A percentile compares a stretch with the other conserved stretches of the same genome.
Evolutionary conservation across 805 yeast genomes (phyloP).

Genomic region (Metschnikowia baotianmanensis): DNA sequence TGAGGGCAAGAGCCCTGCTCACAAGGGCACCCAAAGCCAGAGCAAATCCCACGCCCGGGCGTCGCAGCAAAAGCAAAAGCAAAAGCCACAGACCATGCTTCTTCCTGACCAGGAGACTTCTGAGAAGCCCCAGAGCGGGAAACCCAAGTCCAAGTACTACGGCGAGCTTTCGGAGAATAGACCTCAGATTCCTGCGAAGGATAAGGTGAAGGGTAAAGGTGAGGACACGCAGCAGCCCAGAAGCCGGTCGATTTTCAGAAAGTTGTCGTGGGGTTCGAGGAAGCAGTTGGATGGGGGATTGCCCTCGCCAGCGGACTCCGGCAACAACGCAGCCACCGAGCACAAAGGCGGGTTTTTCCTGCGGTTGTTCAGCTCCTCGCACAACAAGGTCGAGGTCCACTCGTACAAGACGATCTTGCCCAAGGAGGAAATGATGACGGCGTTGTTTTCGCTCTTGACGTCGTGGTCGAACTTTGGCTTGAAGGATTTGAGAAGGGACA

Average conservation of each 20-base stretch:
- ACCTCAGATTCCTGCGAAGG: too few relatives aligned
- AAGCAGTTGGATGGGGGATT: conserved; percentile 32
- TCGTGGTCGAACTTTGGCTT: conserved; percentile 75
- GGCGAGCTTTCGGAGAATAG: conserved; percentile 8
- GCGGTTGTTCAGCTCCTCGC: conserved; percentile 41
- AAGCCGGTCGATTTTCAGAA: conserved; percentile 45
- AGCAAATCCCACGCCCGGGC: too few relatives aligned
- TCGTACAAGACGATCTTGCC: conserved; percentile 41
- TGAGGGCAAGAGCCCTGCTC: conserved; percentile 27
- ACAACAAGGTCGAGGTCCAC: conserved; percentile 28
- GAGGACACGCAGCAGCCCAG: too few relatives aligned
- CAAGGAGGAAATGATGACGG: conserved; percentile 58
- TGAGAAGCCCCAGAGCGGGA: conserved; percentile 6
- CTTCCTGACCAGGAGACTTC: conserved; percentile 25
- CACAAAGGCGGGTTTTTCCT: conserved; percentile 20
- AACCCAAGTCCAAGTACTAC: conserved; percentile 3
- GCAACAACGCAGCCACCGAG: conserved; percentile 21
- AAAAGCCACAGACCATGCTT: conserved; percentile 26
- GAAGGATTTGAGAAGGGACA: conserved; percentile 49
- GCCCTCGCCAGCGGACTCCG: conserved; percentile 29
- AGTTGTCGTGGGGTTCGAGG: conserved; percentile 49
- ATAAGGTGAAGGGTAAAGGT: too few relatives aligned
- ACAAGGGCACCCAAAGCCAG: background rate
- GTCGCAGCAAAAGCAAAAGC: too few relatives aligned
- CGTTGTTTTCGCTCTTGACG: conserved; percentile 56